Percentiles rank a stretch among this genome's conserved stretches.
phyloP scores from a whole-genome alignment of 805 yeast genomes.

The Yarrowia sp. region DNA sequence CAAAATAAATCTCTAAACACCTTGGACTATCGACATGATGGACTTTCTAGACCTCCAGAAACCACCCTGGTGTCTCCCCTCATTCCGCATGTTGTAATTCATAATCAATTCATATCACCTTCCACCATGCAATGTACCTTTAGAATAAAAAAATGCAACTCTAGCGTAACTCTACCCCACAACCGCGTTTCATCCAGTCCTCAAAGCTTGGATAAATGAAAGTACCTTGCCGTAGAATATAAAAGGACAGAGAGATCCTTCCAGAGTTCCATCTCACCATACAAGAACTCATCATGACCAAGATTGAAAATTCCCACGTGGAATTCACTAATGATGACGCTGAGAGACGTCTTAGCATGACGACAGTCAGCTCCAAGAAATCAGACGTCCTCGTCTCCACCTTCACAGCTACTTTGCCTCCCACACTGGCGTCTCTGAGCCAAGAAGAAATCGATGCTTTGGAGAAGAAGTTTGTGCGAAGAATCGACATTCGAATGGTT shows the following conservation, averaged over 20 bases:
- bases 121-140: not conserved
- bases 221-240: too few species aligned
- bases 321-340: not conserved
- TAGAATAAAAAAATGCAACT: too few species aligned
- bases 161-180: not conserved
- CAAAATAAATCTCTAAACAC: too few species aligned
- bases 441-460: constrained; percentile 29
- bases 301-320: not conserved
- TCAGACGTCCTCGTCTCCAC: not conserved
- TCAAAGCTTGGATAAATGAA: not conserved
- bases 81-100: not conserved
- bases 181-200: not conserved
- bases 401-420: not conserved
- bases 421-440: not conserved
- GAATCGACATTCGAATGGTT: constrained; percentile 45
- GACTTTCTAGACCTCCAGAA: not conserved
- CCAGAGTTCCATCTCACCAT: not conserved
- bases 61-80: not conserved
- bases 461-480: constrained; percentile 45
- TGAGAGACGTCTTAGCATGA: not conserved
- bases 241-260: not conserved
- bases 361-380: not conserved
- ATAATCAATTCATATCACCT: not conserved
- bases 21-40: too few species aligned
- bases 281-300: not conserved